These are phyloP conservation scores for Metschnikowia arizonensis DNA, from an alignment of 805 yeast species.

Conservation along the genomic window DNA sequence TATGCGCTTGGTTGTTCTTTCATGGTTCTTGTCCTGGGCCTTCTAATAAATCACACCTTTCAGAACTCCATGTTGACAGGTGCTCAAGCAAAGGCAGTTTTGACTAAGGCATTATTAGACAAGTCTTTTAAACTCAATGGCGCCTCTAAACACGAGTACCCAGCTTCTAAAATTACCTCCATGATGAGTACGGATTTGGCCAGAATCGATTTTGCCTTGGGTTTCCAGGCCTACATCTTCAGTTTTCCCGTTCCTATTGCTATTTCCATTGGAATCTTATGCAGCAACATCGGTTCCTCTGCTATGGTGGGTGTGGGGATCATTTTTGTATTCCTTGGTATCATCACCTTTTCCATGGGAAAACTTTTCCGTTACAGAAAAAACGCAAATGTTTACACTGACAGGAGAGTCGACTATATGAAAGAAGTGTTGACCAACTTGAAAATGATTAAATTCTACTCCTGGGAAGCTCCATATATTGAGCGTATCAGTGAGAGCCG, in stretches of 20 bases:
- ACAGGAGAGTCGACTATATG: conserved; percentile 67
- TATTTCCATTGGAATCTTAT: conserved; percentile 59
- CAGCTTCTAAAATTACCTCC: conserved; percentile 70
- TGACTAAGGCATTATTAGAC: conserved; percentile 65
- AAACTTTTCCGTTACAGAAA: conserved; percentile 53
- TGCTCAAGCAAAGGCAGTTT: conserved; percentile 62
- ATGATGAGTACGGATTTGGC: conserved; percentile 78
- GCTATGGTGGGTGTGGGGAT: conserved; percentile 67
- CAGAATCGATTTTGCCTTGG: conserved; percentile 73
- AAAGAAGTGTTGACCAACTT: conserved; percentile 76
- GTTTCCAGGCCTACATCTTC: conserved; percentile 60
- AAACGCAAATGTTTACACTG: conserved; percentile 63
- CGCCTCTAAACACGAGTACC: conserved; percentile 52
- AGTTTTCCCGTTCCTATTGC: conserved; percentile 62
- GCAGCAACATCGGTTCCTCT: conserved; percentile 66
- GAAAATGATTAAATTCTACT: conserved; percentile 80
- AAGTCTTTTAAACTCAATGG: conserved; percentile 64
- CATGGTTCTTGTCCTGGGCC: conserved; percentile 27
- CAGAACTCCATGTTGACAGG: conserved; percentile 61
- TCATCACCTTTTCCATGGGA: conserved; percentile 45
- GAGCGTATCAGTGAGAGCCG: conserved; percentile 53
- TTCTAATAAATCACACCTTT: conserved; percentile 57
- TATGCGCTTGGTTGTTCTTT: conserved; percentile 38
- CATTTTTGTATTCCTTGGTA: conserved; percentile 47
- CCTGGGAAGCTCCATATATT: conserved; percentile 85